These are phyloP conservation scores for Phytophthora meadii DNA, from an alignment of 352 stramenopile species.

Conservation along the genomic window DNA sequence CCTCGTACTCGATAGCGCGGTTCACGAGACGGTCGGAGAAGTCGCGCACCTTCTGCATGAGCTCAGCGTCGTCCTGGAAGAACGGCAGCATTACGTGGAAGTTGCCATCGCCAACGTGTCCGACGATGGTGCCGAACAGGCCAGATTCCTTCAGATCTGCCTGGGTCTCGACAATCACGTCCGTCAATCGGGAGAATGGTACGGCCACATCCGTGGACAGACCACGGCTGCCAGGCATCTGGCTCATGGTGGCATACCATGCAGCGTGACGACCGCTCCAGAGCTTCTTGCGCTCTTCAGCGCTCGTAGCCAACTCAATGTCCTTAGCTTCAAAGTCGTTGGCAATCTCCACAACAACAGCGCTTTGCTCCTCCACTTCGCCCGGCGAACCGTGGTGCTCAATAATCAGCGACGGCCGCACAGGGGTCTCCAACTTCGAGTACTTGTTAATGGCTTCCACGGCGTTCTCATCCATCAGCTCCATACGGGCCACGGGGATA, in stretches of 20 bases:
- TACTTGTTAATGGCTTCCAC: constrained; percentile 88
- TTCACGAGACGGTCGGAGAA: constrained; percentile 90
- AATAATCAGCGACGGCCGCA: constrained; percentile 94
- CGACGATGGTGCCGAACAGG: constrained; percentile 94
- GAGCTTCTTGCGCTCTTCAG: constrained; percentile 84
- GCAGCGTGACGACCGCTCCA: constrained; percentile 87
- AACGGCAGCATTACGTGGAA: constrained; percentile 98
- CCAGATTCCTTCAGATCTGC: constrained; percentile 87
- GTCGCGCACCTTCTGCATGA: constrained; percentile 87
- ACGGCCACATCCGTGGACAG: constrained; percentile 97
- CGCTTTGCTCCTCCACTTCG: constrained; percentile 90
- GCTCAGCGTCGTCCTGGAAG: constrained; percentile 80
- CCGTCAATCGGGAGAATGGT: constrained; percentile 93
- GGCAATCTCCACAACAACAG: constrained; percentile 85
- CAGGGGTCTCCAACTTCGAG: constrained; percentile 78
- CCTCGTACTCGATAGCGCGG: constrained; percentile 90
- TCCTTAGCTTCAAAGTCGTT: constrained; percentile 85
- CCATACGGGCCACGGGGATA: constrained; percentile 87
- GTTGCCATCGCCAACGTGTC: constrained; percentile 96
- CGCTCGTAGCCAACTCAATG: constrained; percentile 76
- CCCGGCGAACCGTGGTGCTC: constrained; percentile 91
- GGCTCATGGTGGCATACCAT: constrained; percentile 84
- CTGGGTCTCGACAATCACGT: constrained; percentile 94
- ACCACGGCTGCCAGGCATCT: constrained; percentile 83
- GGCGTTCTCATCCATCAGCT: constrained; percentile 86